These are phyloP conservation scores for Suillus lakei DNA, from an alignment of 768 basidiomycete genomes.

Conservation along the genomic window DNA sequence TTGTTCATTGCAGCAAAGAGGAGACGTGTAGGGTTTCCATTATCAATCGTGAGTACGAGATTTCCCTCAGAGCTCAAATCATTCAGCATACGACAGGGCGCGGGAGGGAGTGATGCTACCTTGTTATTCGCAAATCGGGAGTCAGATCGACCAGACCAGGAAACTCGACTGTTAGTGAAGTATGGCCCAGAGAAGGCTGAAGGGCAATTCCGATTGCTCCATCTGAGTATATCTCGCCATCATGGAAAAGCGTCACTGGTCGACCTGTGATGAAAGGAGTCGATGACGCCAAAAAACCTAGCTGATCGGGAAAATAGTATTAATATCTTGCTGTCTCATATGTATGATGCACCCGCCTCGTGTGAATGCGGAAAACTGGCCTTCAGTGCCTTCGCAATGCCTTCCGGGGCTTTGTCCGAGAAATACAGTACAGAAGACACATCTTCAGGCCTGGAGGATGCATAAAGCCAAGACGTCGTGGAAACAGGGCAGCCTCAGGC, in stretches of 20 bases:
- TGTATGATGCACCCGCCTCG: conserved; percentile 45
- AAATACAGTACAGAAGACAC: conserved; percentile 51
- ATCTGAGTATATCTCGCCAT: conserved; percentile 55
- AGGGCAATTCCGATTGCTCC: conserved; percentile 77
- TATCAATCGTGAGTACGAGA: conserved; percentile 62
- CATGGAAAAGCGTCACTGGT: conserved; percentile 69
- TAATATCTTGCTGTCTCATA: conserved; percentile 3
- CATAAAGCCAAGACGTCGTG: background rate
- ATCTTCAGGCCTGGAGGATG: conserved; percentile 22
- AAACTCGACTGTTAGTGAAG: conserved; percentile 27
- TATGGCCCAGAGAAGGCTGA: conserved; percentile 15
- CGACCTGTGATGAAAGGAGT: conserved; percentile 83
- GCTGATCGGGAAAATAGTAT: conserved; percentile 36
- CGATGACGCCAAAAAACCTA: conserved; percentile 72
- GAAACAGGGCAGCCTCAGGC: background rate
- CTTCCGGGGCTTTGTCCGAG: conserved; percentile 62
- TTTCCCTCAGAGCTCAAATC: conserved; percentile 68
- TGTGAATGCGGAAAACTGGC: conserved; percentile 46
- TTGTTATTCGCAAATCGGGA: conserved; percentile 52
- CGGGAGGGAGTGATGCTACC: conserved; percentile 39
- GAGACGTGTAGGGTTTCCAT: conserved; percentile 61
- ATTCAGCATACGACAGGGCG: background rate
- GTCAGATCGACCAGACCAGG: conserved; percentile 52
- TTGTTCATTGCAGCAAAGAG: conserved; percentile 58
- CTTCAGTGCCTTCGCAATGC: conserved; percentile 49